phyloP scores from a whole-genome alignment of 202 grass and related monocot genomes.

The Bolboschoenoplectus hybrid region DNA sequence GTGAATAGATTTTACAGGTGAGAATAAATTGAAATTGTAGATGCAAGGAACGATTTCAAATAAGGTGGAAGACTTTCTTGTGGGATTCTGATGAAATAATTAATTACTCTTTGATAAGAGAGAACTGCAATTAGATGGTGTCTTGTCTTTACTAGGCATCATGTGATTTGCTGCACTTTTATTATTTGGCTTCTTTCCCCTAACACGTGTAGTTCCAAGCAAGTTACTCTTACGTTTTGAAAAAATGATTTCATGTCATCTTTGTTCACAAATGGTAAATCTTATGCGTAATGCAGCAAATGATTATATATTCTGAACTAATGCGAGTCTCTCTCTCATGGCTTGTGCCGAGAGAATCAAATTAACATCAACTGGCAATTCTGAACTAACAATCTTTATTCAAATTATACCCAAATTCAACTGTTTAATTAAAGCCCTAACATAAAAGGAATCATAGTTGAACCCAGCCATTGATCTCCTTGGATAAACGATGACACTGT shows the following conservation, averaged over 20 bases:
- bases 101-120: neutral
- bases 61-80: slow-evolving; percentile 10
- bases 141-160: neutral
- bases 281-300: neutral
- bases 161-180: neutral
- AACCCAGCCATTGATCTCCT: slow-evolving; percentile 71
- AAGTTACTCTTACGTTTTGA: neutral
- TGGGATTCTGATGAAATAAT: neutral
- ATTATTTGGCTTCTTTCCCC: neutral
- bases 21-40: slow-evolving; percentile 28
- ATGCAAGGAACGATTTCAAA: slow-evolving; percentile 24
- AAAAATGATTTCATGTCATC: neutral
- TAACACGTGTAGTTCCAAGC: neutral
- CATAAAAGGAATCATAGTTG: slow-evolving; percentile 54
- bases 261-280: neutral
- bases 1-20: neutral
- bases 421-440: slow-evolving; percentile 46
- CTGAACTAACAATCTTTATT: slow-evolving; percentile 32
- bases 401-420: neutral
- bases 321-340: neutral
- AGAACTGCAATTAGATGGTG: neutral
- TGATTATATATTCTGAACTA: neutral
- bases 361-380: neutral
- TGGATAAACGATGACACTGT: slow-evolving; percentile 64
- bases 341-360: slow-evolving; percentile 34